Evolutionary conservation across 2,329 filamentous ascomycete genomes (phyloP), one percentile per base, ranked within the genome.

Genomic region (Zymoseptoria passerinii): DNA sequence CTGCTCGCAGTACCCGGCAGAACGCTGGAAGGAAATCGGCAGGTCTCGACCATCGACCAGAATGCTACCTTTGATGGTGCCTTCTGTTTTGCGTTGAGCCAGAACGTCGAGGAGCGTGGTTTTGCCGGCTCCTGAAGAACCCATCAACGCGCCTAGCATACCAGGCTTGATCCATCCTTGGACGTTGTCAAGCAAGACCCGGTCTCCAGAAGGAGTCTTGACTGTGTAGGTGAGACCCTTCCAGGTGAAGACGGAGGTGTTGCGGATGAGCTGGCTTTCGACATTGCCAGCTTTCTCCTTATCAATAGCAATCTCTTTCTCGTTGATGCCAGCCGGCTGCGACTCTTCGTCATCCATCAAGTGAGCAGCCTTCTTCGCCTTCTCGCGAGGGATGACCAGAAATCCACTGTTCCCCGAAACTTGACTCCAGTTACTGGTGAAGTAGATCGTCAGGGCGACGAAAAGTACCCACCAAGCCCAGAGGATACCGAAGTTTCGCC

Each of bases 181-280:
- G 4, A 88, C 81, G 58, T 85, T 77, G 60, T 84, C 78, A 9
- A 88, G 72, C 4, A 87, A 70, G 3, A 70, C 71, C 13, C 76
- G 69, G 51, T 78, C 74, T 2, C 74, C 74, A 44, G 72, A 72
- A 20, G 77, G 69, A 28, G 76, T 77, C 9, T 76, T 74, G 59
- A 91, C 87, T 0, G 83, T 87, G 70, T 96, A 96, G 68, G 86
- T 89, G 60, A 96, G 83, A 63, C 88, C 80, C 70, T 92, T 88
- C 88, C 90, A 96, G 0, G 91, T 95, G 58, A 95, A 89, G 0
- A 88, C 77, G 0, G 83, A 85, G 0, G 81, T 86, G 69, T 88
- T 88, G 27, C 80, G 80, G 28, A 85, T 72, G 0, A 88, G 75
- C 48, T 65, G 63, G 19, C 40, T 52, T 16, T 65, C 59, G 20